Conservation (phyloP, 2,329 filamentous ascomycete genomes). For the Diaporthe citri region DNA sequence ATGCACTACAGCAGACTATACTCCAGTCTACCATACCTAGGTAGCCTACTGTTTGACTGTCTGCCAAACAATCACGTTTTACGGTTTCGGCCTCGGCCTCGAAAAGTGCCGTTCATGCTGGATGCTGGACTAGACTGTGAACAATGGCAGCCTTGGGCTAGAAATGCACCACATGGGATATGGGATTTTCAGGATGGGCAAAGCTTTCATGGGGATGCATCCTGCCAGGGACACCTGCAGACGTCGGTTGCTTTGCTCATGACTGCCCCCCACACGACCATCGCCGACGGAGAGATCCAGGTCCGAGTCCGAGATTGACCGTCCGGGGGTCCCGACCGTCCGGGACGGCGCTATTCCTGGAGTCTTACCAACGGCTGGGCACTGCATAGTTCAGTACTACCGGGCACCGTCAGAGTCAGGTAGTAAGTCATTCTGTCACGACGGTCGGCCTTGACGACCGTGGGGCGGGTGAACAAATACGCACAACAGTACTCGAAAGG, state of each 20-base stretch:
- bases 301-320: conserved; percentile 21
- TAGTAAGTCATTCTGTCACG: background rate
- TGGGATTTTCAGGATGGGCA: conserved; percentile 20
- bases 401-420: background rate
- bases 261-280: background rate
- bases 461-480: background rate
- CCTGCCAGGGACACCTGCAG: conserved; percentile 19
- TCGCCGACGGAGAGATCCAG: background rate
- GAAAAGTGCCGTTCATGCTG: background rate
- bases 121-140: background rate
- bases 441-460: background rate
- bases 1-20: background rate
- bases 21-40: background rate
- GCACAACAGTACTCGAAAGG: background rate
- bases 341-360: conserved; percentile 13
- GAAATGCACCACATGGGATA: background rate
- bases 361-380: background rate
- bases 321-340: conserved; percentile 7
- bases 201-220: background rate
- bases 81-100: background rate
- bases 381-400: background rate
- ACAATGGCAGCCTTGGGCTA: background rate
- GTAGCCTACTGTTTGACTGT: background rate
- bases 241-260: background rate
- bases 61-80: background rate